phyloP scores from a whole-genome alignment of 306 rosid genomes.

The Cucumis cinereus region DNA sequence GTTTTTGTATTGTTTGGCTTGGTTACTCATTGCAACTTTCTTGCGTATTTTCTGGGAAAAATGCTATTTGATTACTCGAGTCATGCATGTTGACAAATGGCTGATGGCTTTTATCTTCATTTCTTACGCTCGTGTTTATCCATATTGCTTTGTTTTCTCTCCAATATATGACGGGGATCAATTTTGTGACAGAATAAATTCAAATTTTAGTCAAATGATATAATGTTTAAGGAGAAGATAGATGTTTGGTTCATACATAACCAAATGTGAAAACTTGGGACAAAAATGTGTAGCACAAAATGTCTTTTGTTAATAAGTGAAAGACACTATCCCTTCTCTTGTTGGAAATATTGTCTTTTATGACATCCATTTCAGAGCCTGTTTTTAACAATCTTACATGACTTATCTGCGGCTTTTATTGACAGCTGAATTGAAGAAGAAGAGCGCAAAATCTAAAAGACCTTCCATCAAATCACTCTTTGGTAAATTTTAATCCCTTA shows the following conservation, averaged over 20 bases:
- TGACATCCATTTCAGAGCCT: slow-evolving; percentile 3
- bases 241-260: background rate
- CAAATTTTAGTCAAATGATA: background rate
- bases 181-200: background rate
- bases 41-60: background rate
- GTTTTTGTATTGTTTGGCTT: background rate
- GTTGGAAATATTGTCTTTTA: background rate
- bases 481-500: slow-evolving; percentile 29
- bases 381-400: background rate
- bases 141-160: background rate
- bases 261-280: background rate
- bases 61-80: background rate
- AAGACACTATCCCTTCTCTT: too few species aligned
- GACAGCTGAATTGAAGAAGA: slow-evolving; percentile 96
- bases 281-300: background rate
- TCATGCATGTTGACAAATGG: background rate
- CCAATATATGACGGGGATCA: too few species aligned
- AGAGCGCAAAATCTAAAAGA: slow-evolving; percentile 71
- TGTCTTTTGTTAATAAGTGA: background rate
- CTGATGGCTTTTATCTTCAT: background rate
- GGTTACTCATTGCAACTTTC: background rate
- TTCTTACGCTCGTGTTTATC: background rate
- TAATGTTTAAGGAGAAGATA: background rate
- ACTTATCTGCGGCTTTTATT: background rate
- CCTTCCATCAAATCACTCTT: slow-evolving; percentile 88